phyloP scores from a whole-genome alignment of 441 rosid genomes.

The Erodium moschatum region DNA sequence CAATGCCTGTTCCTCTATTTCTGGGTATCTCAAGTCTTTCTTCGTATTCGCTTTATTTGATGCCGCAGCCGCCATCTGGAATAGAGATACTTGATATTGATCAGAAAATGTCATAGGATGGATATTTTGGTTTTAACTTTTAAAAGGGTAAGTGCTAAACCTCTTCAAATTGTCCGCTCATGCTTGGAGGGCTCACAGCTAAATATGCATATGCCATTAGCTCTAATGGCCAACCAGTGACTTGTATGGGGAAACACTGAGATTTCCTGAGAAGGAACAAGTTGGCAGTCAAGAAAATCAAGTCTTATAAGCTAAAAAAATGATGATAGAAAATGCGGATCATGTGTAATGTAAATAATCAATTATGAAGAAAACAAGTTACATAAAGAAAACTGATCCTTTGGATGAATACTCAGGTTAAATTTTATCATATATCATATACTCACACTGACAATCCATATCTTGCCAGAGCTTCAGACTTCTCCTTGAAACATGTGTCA shows the following conservation, averaged over 20 bases:
- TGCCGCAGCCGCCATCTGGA: conserved; percentile 85
- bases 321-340: too few relatives aligned
- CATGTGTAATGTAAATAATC: too few relatives aligned
- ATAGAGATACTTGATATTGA: conserved; percentile 18
- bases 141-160: conserved; percentile 25
- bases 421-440: background rate
- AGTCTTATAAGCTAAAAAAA: background rate
- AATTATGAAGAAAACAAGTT: background rate
- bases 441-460: conserved; percentile 75
- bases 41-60: conserved; percentile 51
- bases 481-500: conserved; percentile 67
- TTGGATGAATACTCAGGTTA: too few relatives aligned
- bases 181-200: conserved; percentile 76
- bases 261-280: conserved; percentile 38
- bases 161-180: conserved; percentile 72
- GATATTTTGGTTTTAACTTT: background rate
- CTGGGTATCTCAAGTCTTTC: conserved; percentile 53
- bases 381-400: background rate
- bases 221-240: conserved; percentile 94
- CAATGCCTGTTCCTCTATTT: conserved; percentile 66
- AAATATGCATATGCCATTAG: conserved; percentile 80
- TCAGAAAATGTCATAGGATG: background rate
- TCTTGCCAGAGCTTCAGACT: conserved; percentile 64
- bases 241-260: conserved; percentile 67
- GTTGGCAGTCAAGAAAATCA: conserved; percentile 10